phyloP scores from a whole-genome alignment of 495 filamentous ascomycete species.

The Evernia prunastri region DNA sequence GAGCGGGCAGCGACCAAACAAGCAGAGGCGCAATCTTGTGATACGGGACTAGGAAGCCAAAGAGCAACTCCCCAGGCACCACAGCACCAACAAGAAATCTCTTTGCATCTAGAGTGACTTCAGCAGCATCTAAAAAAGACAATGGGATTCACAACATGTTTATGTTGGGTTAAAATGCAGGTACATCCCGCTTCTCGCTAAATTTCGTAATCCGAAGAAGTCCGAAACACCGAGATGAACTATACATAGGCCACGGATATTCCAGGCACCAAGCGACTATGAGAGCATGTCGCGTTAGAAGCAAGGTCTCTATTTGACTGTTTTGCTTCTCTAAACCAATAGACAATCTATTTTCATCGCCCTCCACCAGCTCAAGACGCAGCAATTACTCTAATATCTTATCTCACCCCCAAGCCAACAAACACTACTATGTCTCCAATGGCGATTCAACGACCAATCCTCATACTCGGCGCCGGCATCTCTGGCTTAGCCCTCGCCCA shows the following conservation, averaged over 20 bases:
- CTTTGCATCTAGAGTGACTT: too few species aligned
- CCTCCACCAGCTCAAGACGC: neutral
- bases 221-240: neutral
- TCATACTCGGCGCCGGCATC: slow-evolving; percentile 49
- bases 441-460: slow-evolving; percentile 36
- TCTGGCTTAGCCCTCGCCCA: slow-evolving; percentile 46
- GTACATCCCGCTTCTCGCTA: too few species aligned
- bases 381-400: neutral
- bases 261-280: neutral
- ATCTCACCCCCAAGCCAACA: neutral
- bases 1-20: too few species aligned
- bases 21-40: too few species aligned
- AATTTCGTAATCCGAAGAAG: neutral
- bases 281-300: neutral
- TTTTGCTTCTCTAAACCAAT: neutral
- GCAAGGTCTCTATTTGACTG: neutral
- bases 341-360: neutral
- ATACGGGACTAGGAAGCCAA: too few species aligned
- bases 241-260: neutral
- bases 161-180: neutral
- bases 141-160: too few species aligned
- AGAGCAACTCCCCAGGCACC: too few species aligned
- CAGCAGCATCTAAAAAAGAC: too few species aligned
- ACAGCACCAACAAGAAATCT: too few species aligned
- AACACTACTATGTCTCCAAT: neutral